Conservation (phyloP, 2,329 filamentous ascomycete genomes). For the Phyllosticta capitalensis region DNA sequence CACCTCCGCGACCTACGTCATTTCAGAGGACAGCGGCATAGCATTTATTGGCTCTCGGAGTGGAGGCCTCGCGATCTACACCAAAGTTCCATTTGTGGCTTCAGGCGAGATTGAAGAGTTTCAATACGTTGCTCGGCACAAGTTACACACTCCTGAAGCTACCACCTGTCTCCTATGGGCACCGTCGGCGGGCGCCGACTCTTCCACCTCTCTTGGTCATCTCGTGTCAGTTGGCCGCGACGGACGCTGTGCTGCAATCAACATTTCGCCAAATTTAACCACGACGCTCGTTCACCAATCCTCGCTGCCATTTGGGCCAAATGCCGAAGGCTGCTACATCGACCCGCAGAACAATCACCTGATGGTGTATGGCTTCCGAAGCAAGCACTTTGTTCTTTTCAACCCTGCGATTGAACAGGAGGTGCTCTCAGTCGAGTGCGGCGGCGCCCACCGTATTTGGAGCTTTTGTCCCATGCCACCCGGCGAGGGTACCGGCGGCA, state of each 20-base stretch:
- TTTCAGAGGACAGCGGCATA: background rate
- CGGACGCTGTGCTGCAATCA: slow-evolving; percentile 61
- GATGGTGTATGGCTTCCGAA: slow-evolving; percentile 70
- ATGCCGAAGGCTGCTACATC: slow-evolving; percentile 66
- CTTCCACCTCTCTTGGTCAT: slow-evolving; percentile 23
- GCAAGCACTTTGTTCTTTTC: slow-evolving; percentile 72
- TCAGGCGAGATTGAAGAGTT: background rate
- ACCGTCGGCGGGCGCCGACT: slow-evolving; percentile 10
- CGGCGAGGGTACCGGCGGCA: slow-evolving; percentile 29
- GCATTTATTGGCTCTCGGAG: slow-evolving; percentile 5
- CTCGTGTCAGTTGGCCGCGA: slow-evolving; percentile 69
- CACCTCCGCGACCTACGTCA: slow-evolving; percentile 29
- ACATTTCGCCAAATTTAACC: slow-evolving; percentile 19
- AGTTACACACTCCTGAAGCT: slow-evolving; percentile 47
- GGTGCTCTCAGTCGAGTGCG: slow-evolving; percentile 65
- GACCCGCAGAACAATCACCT: slow-evolving; percentile 43
- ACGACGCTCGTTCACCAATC: slow-evolving; percentile 54
- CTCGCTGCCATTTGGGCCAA: slow-evolving; percentile 60
- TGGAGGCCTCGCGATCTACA: slow-evolving; percentile 1
- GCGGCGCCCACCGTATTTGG: slow-evolving; percentile 75
- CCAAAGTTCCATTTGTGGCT: background rate
- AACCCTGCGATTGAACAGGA: slow-evolving; percentile 64
- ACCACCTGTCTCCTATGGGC: slow-evolving; percentile 53
- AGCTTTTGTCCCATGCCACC: slow-evolving; percentile 37
- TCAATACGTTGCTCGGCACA: slow-evolving; percentile 12